Percentiles rank a stretch among this genome's conserved stretches.
Evolutionary conservation across 768 basidiomycete species (phyloP).

Genomic region (Tylopilus sp.): DNA sequence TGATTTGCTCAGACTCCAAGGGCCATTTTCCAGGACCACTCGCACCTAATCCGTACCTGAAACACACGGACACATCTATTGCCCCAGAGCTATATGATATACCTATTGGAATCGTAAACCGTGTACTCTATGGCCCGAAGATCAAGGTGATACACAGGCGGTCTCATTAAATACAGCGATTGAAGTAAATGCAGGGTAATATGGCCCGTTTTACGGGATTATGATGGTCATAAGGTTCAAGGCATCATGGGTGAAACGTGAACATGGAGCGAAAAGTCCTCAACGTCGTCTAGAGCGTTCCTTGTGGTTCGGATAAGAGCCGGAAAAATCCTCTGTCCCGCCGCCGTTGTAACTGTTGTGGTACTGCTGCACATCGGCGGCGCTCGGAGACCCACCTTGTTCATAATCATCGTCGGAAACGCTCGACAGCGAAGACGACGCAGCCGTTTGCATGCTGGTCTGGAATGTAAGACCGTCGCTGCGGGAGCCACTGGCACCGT

Average conservation of each 20-base stretch:
- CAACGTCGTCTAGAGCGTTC: neutral
- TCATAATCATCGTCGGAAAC: slow-evolving; percentile 34
- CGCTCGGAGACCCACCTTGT: slow-evolving; percentile 31
- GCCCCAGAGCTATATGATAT: slow-evolving; percentile 76
- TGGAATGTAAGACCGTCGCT: slow-evolving; percentile 35
- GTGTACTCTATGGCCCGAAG: slow-evolving; percentile 53
- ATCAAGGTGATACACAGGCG: slow-evolving; percentile 13
- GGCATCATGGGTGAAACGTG: slow-evolving; percentile 6
- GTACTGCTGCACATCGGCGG: slow-evolving; percentile 28
- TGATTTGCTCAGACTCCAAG: slow-evolving; percentile 47
- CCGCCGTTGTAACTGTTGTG: slow-evolving; percentile 24
- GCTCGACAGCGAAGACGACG: slow-evolving; percentile 33
- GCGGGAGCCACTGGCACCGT: slow-evolving; percentile 19
- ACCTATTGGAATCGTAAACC: slow-evolving; percentile 78
- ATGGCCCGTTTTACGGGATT: slow-evolving; percentile 7
- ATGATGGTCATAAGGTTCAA: slow-evolving; percentile 14
- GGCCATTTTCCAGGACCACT: slow-evolving; percentile 45
- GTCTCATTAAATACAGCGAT: slow-evolving; percentile 18
- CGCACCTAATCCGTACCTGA: slow-evolving; percentile 44
- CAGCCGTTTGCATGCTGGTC: slow-evolving; percentile 34
- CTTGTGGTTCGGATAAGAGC: slow-evolving; percentile 12
- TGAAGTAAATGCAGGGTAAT: slow-evolving; percentile 9
- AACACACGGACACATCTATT: slow-evolving; percentile 42
- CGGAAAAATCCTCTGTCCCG: slow-evolving; percentile 10
- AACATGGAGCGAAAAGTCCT: neutral